Conservation (phyloP, 768 basidiomycete species). For the Amanita jacksonii region DNA sequence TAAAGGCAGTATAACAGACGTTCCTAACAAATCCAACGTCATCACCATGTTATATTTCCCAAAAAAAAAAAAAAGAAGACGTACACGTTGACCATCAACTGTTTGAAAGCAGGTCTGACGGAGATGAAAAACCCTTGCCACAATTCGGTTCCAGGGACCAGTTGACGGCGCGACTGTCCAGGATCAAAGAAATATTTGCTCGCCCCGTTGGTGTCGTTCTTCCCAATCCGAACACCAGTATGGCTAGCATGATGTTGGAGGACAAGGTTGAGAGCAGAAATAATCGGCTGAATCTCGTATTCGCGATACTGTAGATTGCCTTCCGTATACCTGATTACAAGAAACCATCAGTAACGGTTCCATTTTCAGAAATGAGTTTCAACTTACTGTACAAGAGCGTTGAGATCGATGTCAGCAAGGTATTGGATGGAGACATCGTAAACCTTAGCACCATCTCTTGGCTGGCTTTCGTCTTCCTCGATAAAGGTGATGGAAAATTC, state of each 20-base stretch:
- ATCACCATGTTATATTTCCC: too few species aligned
- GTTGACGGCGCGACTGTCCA: background rate
- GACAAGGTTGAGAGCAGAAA: constrained; percentile 40
- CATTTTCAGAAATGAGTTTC: background rate
- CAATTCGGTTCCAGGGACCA: constrained; percentile 15
- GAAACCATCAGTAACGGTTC: constrained; percentile 1
- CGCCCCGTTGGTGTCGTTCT: constrained; percentile 5
- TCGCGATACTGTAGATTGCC: constrained; percentile 26
- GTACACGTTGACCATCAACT: constrained; percentile 22
- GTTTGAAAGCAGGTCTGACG: constrained; percentile 20
- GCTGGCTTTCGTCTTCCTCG: constrained; percentile 30
- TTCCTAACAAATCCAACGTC: background rate
- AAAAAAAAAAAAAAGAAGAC: background rate
- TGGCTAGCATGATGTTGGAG: constrained; percentile 26
- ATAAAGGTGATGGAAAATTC: constrained; percentile 30
- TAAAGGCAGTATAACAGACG: constrained; percentile 3
- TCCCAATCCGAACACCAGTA: constrained; percentile 30
- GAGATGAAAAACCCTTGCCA: constrained; percentile 15
- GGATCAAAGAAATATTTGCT: constrained; percentile 35
- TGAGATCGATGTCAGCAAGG: constrained; percentile 28
- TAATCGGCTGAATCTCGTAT: constrained; percentile 27
- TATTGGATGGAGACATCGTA: constrained; percentile 35
- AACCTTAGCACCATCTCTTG: constrained; percentile 25
- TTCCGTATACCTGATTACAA: constrained; percentile 28
- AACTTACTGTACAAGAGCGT: constrained; percentile 25